Evolutionary conservation across 179 eudicot genomes (phyloP), one percentile per base, ranked within the genome.

Genomic region (Heliamphora pulchella): DNA sequence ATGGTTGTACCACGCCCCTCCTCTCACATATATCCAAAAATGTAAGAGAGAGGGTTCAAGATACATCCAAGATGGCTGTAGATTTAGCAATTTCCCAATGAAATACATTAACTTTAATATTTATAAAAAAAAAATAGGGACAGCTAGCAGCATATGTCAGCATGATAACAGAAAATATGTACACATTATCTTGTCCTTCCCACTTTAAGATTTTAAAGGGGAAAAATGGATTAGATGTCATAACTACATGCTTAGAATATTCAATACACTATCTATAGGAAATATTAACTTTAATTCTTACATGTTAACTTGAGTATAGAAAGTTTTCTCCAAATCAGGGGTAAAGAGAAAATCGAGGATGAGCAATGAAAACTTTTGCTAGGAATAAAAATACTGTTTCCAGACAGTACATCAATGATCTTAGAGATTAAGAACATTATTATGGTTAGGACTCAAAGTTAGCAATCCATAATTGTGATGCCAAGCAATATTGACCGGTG

Each of bases 1-100:
- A n/a, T 57, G 41, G 18, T 43, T 17, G 31, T 14, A 58, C 58
- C 78, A 66, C 8, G 4, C 66, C 66, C 50, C n/a, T 51, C 50
- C 66, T 41, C 50, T 58, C 47, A 15, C 15, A 58, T 75, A 10
- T 58, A 41, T 3, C 14, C 50, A 15, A 8, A 13, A 75, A 57
- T 43, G 54, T 41, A 15, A 41, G 31, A 75, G 78, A 43, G 8
- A 15, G 51, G 22, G 41, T 59, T 65, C 31, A 11, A 39, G 51
- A 57, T 57, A 41, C 66, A 75, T 14, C 77, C 77, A 74, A 44
- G 53, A 39, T 74, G 77, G 46, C 47, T 22, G 64, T 17, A 54
- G 63, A 74, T 54, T 55, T 55, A 74, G 77, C 77, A 74, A 54
- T 53, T 54, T 41, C n/a, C 31, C 31, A 31, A 31, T 31, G 31